phyloP scores from a whole-genome alignment of 2,329 filamentous ascomycete species.

The Trichoderma sp. region DNA sequence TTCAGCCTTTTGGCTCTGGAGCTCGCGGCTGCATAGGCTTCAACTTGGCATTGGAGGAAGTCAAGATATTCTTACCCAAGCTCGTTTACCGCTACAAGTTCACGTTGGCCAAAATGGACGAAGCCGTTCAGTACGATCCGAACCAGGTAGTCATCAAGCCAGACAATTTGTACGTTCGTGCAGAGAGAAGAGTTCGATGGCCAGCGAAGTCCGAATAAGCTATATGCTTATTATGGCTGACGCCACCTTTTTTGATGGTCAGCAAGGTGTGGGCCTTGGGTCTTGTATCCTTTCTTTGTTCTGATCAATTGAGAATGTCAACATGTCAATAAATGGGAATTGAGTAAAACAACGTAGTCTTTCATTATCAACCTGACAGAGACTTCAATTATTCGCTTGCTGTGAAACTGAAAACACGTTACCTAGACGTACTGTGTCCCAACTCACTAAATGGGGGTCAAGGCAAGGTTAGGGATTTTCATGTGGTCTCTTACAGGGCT shows the following conservation, averaged over 20 bases:
- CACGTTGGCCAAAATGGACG: constrained; percentile 43
- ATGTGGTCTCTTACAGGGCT: background rate
- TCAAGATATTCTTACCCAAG: constrained; percentile 58
- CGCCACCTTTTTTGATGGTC: background rate
- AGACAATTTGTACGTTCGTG: constrained; percentile 38
- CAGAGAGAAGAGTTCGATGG: constrained; percentile 49
- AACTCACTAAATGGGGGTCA: background rate
- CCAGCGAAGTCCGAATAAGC: constrained; percentile 32
- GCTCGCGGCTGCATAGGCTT: constrained; percentile 60
- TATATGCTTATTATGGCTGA: background rate
- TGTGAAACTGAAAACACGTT: background rate
- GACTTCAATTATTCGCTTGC: background rate
- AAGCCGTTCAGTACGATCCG: constrained; percentile 55
- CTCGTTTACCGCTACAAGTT: constrained; percentile 60
- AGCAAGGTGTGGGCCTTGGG: background rate
- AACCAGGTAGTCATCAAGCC: constrained; percentile 57
- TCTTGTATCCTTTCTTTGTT: background rate
- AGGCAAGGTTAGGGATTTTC: background rate
- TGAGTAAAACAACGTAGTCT: background rate
- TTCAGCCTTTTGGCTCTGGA: constrained; percentile 59
- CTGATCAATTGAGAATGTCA: background rate
- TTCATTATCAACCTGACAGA: background rate
- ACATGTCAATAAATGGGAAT: background rate
- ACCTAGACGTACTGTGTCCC: background rate
- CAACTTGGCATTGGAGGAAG: constrained; percentile 61